Conservation (phyloP, 2,329 filamentous ascomycete species). For the Fusarium nygamai region DNA sequence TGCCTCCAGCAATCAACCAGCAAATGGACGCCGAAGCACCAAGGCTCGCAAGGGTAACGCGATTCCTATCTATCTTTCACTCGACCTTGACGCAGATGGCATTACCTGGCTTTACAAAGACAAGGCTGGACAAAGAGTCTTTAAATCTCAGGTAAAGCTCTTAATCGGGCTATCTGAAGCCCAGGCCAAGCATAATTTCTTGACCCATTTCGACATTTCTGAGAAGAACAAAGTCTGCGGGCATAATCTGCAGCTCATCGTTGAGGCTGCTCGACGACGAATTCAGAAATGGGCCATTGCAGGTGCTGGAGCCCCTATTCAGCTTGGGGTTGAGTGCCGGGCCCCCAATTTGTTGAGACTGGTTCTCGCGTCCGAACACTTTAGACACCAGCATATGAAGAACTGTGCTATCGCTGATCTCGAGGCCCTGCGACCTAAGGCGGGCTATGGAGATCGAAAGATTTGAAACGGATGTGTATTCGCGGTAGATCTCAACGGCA, state of each 20-base stretch:
- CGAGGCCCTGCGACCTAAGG: neutral
- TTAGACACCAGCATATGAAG: neutral
- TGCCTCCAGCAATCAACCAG: neutral
- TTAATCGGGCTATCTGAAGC: neutral
- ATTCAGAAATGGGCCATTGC: neutral
- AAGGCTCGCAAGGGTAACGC: neutral
- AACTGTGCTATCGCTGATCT: neutral
- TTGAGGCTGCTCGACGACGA: slow-evolving; percentile 4
- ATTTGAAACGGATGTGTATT: neutral
- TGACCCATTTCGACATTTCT: neutral
- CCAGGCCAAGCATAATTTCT: neutral
- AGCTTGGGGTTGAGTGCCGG: neutral
- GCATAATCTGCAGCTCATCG: neutral
- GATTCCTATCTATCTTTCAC: neutral
- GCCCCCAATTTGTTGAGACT: neutral
- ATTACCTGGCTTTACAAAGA: slow-evolving; percentile 5
- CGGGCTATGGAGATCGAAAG: neutral
- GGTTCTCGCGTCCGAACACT: neutral
- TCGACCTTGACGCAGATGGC: neutral
- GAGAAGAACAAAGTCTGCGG: slow-evolving; percentile 1
- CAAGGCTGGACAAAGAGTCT: neutral
- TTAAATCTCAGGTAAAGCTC: neutral
- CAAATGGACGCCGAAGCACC: neutral
- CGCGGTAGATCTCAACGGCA: neutral
- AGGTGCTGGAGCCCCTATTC: neutral